phyloP scores from a whole-genome alignment of 2,329 filamentous ascomycete species.

The Aspergillus aculeatus region DNA sequence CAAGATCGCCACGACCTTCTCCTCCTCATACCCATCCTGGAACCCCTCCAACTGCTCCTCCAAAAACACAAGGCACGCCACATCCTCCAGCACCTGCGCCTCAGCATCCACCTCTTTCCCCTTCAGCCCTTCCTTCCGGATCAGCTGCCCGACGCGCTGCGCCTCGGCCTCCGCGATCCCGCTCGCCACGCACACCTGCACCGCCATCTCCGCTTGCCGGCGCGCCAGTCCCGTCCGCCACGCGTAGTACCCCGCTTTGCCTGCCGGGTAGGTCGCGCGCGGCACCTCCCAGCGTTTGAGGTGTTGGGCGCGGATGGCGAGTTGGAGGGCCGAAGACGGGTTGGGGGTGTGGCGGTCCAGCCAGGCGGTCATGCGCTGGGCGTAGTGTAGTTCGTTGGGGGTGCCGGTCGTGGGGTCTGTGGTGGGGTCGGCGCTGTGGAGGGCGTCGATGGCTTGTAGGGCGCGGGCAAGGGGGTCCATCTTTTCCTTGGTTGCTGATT shows the following conservation, averaged over 20 bases:
- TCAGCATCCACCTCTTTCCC: constrained; percentile 42
- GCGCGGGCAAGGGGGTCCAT: constrained; percentile 48
- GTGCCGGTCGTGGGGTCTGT: constrained; percentile 40
- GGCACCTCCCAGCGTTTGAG: constrained; percentile 84
- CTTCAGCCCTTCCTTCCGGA: constrained; percentile 74
- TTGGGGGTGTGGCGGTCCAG: constrained; percentile 60
- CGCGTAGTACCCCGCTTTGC: constrained; percentile 71
- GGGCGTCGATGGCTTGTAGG: constrained; percentile 69
- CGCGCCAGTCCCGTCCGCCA: constrained; percentile 76
- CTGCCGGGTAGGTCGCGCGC: constrained; percentile 69
- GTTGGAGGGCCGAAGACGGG: constrained; percentile 65
- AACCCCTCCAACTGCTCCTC: constrained; percentile 85
- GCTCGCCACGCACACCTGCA: constrained; percentile 52
- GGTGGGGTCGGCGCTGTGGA: constrained; percentile 67
- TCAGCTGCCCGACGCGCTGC: constrained; percentile 65
- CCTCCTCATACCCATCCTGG: constrained; percentile 63
- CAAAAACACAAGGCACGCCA: constrained; percentile 82
- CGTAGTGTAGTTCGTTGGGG: constrained; percentile 81
- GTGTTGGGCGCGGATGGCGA: constrained; percentile 82
- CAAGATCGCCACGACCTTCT: constrained; percentile 71
- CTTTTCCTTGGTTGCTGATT: background rate
- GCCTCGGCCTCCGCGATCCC: constrained; percentile 56
- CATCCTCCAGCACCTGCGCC: constrained; percentile 76
- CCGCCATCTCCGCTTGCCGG: constrained; percentile 64
- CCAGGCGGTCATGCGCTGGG: constrained; percentile 74